phyloP scores from a whole-genome alignment of 1,139 yeast species.

The Pichia norvegensis region DNA sequence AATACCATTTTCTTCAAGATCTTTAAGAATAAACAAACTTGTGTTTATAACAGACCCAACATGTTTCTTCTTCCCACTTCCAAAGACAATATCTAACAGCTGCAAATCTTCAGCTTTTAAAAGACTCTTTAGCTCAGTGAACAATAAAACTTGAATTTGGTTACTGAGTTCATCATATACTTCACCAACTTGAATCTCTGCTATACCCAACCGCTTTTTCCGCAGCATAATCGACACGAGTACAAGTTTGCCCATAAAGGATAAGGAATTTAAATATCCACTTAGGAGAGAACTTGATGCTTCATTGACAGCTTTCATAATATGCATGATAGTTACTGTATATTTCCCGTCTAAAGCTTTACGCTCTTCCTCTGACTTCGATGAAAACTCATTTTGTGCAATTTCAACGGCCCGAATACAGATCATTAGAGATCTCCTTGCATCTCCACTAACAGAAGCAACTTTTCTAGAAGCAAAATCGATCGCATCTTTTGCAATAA shows the following conservation, averaged over 20 bases:
- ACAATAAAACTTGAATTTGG: conserved; percentile 22
- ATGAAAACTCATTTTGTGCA: conserved; percentile 56
- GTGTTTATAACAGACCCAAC: conserved; percentile 26
- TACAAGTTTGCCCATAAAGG: conserved; percentile 66
- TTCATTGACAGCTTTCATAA: conserved; percentile 72
- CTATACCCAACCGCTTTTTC: conserved; percentile 59
- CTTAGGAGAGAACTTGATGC: conserved; percentile 68
- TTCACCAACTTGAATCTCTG: conserved; percentile 69
- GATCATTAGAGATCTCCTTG: conserved; percentile 83
- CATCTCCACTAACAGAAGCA: conserved; percentile 96
- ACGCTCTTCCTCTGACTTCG: conserved; percentile 22
- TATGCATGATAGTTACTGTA: conserved; percentile 60
- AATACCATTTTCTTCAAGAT: conserved; percentile 72
- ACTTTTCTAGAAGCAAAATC: conserved; percentile 91
- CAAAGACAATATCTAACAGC: conserved; percentile 30
- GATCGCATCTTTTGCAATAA: conserved; percentile 67
- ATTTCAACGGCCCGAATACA: conserved; percentile 87
- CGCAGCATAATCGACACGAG: conserved; percentile 60
- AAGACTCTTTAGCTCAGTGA: conserved; percentile 20
- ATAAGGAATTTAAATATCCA: conserved; percentile 48
- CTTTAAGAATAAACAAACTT: conserved; percentile 49
- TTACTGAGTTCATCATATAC: conserved; percentile 65
- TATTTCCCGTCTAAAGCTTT: conserved; percentile 35
- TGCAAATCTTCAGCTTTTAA: conserved; percentile 23
- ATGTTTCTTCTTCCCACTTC: conserved; percentile 10